Evolutionary conservation across 805 yeast genomes (phyloP).

Genomic region (Saturnispora sekii): DNA sequence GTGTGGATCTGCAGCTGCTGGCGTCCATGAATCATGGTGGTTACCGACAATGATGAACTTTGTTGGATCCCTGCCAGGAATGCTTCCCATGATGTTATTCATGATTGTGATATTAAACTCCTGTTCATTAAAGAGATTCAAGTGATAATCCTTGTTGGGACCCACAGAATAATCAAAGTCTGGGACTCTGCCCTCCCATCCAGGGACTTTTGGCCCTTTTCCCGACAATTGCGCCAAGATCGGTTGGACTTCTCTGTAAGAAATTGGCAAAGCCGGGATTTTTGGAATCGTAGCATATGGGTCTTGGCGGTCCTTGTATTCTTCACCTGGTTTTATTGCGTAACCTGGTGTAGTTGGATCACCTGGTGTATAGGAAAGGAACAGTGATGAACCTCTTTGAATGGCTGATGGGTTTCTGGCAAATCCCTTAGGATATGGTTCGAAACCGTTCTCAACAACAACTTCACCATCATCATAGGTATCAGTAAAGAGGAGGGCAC

Average conservation of each 20-base stretch:
- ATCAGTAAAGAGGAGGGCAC: conserved; percentile 59
- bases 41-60: conserved; percentile 61
- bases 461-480: conserved; percentile 54
- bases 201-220: conserved; percentile 35
- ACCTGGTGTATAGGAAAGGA: conserved; percentile 53
- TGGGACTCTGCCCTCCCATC: conserved; percentile 26
- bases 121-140: conserved; percentile 53
- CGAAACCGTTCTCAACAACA: conserved; percentile 45
- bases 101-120: conserved; percentile 52
- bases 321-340: conserved; percentile 49
- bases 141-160: conserved; percentile 29
- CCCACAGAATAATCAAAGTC: conserved; percentile 30
- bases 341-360: conserved; percentile 74
- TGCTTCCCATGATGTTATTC: conserved; percentile 51
- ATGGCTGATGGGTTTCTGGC: conserved; percentile 70
- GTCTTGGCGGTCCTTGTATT: conserved; percentile 34
- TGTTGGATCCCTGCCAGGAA: conserved; percentile 41
- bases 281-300: conserved; percentile 45
- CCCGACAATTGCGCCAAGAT: conserved; percentile 51
- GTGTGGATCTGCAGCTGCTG: conserved; percentile 74
- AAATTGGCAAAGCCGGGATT: conserved; percentile 65
- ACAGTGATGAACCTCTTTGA: conserved; percentile 69
- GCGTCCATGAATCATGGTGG: conserved; percentile 75
- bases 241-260: conserved; percentile 53
- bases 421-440: conserved; percentile 65